These are phyloP conservation scores for Beauveria sp. DNA, from an alignment of 2,329 filamentous ascomycete genomes.

Conservation along the genomic window DNA sequence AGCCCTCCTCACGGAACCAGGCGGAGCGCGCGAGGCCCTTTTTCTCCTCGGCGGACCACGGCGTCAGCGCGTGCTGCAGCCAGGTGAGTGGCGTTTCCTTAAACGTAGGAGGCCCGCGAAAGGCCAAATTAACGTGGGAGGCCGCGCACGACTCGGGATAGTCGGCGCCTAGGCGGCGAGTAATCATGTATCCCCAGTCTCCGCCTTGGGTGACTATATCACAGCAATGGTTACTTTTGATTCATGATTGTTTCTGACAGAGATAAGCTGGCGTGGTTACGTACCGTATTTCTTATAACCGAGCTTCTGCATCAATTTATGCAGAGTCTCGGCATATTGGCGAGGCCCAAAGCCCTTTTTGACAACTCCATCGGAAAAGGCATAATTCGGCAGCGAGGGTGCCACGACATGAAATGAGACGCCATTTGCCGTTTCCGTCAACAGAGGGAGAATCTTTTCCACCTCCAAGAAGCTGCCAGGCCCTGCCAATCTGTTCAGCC, in stretches of 20 bases:
- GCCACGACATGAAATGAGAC: constrained; percentile 49
- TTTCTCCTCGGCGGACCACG: constrained; percentile 44
- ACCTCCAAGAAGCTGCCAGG: constrained; percentile 64
- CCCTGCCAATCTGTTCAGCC: constrained; percentile 26
- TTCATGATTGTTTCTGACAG: background rate
- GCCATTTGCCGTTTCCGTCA: constrained; percentile 27
- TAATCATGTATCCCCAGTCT: constrained; percentile 64
- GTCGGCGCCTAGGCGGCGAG: constrained; percentile 49
- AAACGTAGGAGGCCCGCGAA: constrained; percentile 40
- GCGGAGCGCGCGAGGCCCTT: constrained; percentile 40
- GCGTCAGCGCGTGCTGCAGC: constrained; percentile 41
- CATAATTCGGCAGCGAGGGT: constrained; percentile 49
- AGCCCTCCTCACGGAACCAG: constrained; percentile 50
- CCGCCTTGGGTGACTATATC: constrained; percentile 50
- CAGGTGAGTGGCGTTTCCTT: constrained; percentile 47
- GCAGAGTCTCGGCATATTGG: constrained; percentile 45
- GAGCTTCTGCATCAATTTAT: constrained; percentile 61
- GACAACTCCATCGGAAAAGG: constrained; percentile 23
- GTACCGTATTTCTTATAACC: constrained; percentile 41
- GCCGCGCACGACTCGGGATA: constrained; percentile 48
- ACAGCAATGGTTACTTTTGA: background rate
- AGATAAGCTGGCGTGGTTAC: background rate
- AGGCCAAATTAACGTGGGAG: constrained; percentile 51
- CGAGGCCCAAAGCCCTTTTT: constrained; percentile 24
- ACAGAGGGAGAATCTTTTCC: constrained; percentile 48